Conservation (phyloP, 768 basidiomycete genomes). For the Sarcomyxa edulis region DNA sequence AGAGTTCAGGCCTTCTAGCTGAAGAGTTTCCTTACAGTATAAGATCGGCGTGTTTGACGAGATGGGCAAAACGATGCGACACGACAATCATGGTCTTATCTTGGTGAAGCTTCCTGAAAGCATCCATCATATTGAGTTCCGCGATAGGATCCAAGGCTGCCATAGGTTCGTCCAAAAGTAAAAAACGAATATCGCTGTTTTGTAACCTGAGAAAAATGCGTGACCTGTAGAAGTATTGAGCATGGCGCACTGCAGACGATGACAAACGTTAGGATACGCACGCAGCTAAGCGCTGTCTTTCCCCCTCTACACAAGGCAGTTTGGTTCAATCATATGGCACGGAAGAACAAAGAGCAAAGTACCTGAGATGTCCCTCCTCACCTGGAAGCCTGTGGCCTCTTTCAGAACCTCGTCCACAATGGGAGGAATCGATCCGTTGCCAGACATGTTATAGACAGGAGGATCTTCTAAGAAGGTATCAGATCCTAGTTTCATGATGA, state of each 20-base stretch:
- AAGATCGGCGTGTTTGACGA: constrained; percentile 43
- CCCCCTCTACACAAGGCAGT: too few relatives aligned
- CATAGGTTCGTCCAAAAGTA: constrained; percentile 56
- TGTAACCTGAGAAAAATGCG: constrained; percentile 40
- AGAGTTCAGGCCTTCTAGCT: too few relatives aligned
- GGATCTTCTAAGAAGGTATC: constrained; percentile 34
- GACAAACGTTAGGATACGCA: too few relatives aligned
- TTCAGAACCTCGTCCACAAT: too few relatives aligned
- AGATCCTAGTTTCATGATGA: constrained; percentile 36
- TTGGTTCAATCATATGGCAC: too few relatives aligned
- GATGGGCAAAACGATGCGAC: constrained; percentile 48
- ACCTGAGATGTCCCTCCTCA: too few relatives aligned
- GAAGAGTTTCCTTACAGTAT: constrained; percentile 56
- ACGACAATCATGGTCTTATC: constrained; percentile 55
- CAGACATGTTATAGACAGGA: too few relatives aligned
- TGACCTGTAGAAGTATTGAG: constrained; percentile 25
- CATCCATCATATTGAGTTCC: constrained; percentile 42
- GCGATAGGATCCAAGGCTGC: constrained; percentile 51
- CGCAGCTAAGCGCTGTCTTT: too few relatives aligned
- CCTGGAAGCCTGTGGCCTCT: too few relatives aligned
- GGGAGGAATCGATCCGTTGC: too few relatives aligned
- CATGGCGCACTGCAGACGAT: too few relatives aligned
- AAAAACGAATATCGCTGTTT: constrained; percentile 35
- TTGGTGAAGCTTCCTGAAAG: constrained; percentile 27
- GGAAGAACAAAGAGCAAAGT: too few relatives aligned